Evolutionary conservation across 305 asterid genomes (phyloP), one percentile per base, ranked within the genome.

Genomic region (Rubia tinctorum): DNA sequence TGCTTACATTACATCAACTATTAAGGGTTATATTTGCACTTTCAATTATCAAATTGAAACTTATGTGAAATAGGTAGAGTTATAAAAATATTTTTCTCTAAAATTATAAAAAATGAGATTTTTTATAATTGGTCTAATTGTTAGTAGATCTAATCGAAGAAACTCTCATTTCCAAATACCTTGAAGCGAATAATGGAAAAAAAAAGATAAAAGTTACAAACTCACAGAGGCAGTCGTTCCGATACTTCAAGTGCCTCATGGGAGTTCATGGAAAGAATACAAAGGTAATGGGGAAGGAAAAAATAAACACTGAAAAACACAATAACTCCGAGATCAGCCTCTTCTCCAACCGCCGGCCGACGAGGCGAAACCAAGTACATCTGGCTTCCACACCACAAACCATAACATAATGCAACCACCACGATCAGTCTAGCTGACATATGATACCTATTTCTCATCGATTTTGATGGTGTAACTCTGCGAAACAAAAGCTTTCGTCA

Each of bases 301-400:
- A 90, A 89, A 86, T 85, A 90, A 17, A 81, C 66, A 6, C 77
- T 80, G 7, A 92, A 87, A 77, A 92, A 90, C 66, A 89, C 86
- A 17, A 90, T 83, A 37, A 92, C 98, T 47, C 98, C 97, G 7
- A 92, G 83, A 77, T 92, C 98, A 44, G 98, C 97, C 81, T 92
- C 98, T 76, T 92, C 98, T 25, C 98, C 98, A 51, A 92, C 95
- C 1, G 98, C 93, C 15, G 98, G 88, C 7, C 94, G 85, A 58
- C 87, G 92, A 43, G 98, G 98, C 20, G 51, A 79, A 18, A 87
- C 88, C 82, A 86, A 71, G 78, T 92, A 93, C 45, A 84, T 86
- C 90, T 93, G 97, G 82, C 85, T 84, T 60, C 74, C 92, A 51
- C 98, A 93, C 97, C 98, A 93, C 30, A 91, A 69, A 78, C 92